Evolutionary conservation across 768 basidiomycete genomes (phyloP), one percentile per base, ranked within the genome.

Genomic region (Mycena pura): DNA sequence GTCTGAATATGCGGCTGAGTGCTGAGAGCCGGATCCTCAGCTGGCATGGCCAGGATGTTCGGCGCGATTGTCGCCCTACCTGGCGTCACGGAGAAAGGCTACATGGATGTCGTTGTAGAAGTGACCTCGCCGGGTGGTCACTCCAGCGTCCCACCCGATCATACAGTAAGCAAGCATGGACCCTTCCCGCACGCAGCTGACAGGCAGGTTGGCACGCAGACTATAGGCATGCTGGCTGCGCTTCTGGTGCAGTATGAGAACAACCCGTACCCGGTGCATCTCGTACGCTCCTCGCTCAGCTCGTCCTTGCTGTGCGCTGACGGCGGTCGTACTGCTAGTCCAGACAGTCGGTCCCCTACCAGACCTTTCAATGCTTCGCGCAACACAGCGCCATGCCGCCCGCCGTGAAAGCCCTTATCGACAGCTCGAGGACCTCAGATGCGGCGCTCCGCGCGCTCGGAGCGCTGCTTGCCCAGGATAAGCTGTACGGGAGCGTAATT

Each of bases 71-170:
- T 84, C 32, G 80, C 84, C 17, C 70, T 70, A 10, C 82, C 80
- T 15, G 81, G 73, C 5, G 72, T 84, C 14, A 77, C 77, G 1
- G 85, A 87, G 69, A 87, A 85, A 68, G 87, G 87, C 10, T 79
- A 77, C n/a, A 31, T 69, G 10, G 64, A 67, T 51, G 59, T 82
- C 5, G 71, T 68, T 25, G 68, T 88, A 17, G 75, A 81, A 29
- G 81, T 88, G 9, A 65, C 73, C 36, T 75, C 82, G 2, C 74
- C 82, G 0, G 89, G 89, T 5, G 89, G 89, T 0, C 89, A 90
- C 65, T 88, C 88, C 3, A 84, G 83, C 65, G 71, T 87, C 4
- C 89, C 90, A 15, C 86, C 85, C 13, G 59, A 68, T 9, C 88
- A 91, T 60, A 91, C 89, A 2, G 86, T 79, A 64, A 52, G 76